Evolutionary conservation across 2,329 filamentous ascomycete genomes (phyloP), one percentile per base, ranked within the genome.

Genomic region (Xylariaceae sp.): DNA sequence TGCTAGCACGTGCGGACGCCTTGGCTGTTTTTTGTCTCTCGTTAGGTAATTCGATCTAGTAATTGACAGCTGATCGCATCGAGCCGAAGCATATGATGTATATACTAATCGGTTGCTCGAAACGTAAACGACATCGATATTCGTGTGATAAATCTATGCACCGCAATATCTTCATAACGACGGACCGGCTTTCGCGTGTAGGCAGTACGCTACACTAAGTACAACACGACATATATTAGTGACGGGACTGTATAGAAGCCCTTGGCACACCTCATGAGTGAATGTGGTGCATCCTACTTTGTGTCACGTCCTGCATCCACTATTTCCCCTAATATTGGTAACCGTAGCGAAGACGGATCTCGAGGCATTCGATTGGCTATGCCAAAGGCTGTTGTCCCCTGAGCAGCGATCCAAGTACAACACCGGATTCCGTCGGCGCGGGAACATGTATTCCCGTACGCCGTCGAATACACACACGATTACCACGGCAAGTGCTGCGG

Each of bases 281-380:
- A 48, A 52, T 44, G 59, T 58, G 37, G 51, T 42, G 61, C 54
- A 56, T 18, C 17, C 1, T 59, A 49, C 58, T 63, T 63, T 59
- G 53, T 59, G 63, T 71, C 69, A 70, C 69, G 68, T 71, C 70
- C 62, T 59, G 55, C 53, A 69, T 70, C 67, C 63, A 64, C 63
- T 34, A 55, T 56, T 30, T 59, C n/a, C 49, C 56, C 51, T 45
- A 51, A 18, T 56, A 57, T 58, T 58, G 63, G 61, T 61, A 63
- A 57, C 44, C 51, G 60, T 56, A 49, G 63, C 67, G 68, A 68
- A 68, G 56, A 66, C 63, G 64, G 66, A 51, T 55, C 64, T 65
- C 53, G 13, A 48, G 56, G 39, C 17, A 55, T 52, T 50, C 60
- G 53, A 57, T 59, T 63, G 59, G 53, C 35, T 23, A 44, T 42